Evolutionary conservation across 441 rosid species (phyloP).

Genomic region (Adansonia gregorii): DNA sequence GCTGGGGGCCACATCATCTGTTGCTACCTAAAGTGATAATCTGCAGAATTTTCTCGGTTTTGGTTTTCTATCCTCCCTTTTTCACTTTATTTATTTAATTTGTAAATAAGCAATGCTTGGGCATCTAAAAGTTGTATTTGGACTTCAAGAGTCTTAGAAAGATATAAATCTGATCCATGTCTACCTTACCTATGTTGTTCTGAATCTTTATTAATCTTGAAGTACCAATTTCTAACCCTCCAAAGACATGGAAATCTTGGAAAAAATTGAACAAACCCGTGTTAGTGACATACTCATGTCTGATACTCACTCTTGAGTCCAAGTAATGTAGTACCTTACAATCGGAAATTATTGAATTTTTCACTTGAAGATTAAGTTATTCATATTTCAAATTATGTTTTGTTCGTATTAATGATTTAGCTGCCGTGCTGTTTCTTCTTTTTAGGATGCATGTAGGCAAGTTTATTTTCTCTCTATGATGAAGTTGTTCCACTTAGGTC

Average conservation of each 20-base stretch:
- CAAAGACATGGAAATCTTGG: too few relatives aligned
- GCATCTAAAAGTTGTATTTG: not conserved
- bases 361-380: not conserved
- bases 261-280: too few relatives aligned
- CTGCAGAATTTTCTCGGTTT: not conserved
- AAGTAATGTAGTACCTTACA: not conserved
- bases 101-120: not conserved
- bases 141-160: not conserved
- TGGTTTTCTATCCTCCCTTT: not conserved
- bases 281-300: too few relatives aligned
- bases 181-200: not conserved
- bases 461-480: constrained; percentile 8
- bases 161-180: not conserved
- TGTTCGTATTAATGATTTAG: not conserved
- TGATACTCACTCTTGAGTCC: too few relatives aligned
- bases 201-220: too few relatives aligned
- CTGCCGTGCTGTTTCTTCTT: not conserved
- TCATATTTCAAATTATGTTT: not conserved
- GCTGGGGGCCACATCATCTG: not conserved
- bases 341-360: not conserved
- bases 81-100: not conserved
- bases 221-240: too few relatives aligned
- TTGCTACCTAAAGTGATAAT: not conserved
- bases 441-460: not conserved
- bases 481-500: constrained; percentile 18